phyloP scores from a whole-genome alignment of 192 early-diverging fungal genomes.

The Coemansia sp. region DNA sequence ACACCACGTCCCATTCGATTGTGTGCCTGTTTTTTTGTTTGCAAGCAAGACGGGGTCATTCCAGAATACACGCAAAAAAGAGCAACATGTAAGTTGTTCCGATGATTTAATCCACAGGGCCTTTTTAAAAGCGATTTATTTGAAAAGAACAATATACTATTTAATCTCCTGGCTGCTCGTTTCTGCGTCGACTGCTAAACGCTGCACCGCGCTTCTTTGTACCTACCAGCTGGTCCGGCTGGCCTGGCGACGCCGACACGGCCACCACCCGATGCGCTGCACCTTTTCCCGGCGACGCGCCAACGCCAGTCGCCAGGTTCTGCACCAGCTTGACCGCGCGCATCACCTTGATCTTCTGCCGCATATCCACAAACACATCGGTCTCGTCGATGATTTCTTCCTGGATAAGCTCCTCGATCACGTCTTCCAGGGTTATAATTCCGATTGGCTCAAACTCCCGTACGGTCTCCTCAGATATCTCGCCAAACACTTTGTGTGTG shows the following conservation, averaged over 20 bases:
- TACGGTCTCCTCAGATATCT: constrained; percentile 42
- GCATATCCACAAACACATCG: constrained; percentile 63
- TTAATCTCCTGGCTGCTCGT: constrained; percentile 4
- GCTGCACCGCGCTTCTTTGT: constrained; percentile 17
- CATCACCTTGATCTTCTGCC: constrained; percentile 48
- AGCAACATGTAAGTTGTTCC: too few species aligned
- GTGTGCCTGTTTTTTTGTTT: too few species aligned
- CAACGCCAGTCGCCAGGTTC: not conserved
- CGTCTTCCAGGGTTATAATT: constrained; percentile 80
- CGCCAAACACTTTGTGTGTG: constrained; percentile 18
- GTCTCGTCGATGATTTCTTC: constrained; percentile 85
- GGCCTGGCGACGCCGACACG: not conserved
- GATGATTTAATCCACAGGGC: too few species aligned
- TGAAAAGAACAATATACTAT: not conserved
- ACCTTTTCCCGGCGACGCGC: not conserved
- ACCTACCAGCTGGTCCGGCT: not conserved
- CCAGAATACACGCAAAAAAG: too few species aligned
- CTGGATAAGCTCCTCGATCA: constrained; percentile 81
- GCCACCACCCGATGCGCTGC: constrained; percentile 1
- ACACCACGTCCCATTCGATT: too few species aligned
- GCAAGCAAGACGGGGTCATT: too few species aligned
- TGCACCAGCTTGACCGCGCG: constrained; percentile 43
- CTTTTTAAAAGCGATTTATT: too few species aligned
- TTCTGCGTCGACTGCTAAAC: constrained; percentile 27
- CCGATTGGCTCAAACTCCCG: constrained; percentile 59